These are phyloP conservation scores for Apiospora koreana DNA, from an alignment of 2,329 filamentous ascomycete species.

Conservation along the genomic window DNA sequence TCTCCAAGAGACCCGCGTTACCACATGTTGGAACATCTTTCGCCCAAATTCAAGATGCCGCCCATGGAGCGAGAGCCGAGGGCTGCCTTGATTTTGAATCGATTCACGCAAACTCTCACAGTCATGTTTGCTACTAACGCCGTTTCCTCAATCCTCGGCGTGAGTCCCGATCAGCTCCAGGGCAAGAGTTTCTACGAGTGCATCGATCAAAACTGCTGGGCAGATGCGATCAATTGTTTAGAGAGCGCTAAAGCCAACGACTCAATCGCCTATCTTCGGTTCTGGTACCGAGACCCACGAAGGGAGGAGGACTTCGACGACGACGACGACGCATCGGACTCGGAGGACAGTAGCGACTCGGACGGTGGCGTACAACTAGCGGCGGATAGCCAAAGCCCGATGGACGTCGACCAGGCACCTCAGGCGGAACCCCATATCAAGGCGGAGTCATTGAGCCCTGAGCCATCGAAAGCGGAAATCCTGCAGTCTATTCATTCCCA, in stretches of 20 bases:
- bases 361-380: conserved; percentile 46
- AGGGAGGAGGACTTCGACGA: conserved; percentile 52
- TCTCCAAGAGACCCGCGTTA: conserved; percentile 83
- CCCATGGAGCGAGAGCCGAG: conserved; percentile 73
- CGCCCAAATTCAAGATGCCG: conserved; percentile 72
- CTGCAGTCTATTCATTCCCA: conserved; percentile 8
- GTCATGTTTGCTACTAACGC: conserved; percentile 87
- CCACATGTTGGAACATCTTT: conserved; percentile 85
- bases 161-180: conserved; percentile 67
- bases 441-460: conserved; percentile 34
- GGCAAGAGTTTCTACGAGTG: conserved; percentile 86
- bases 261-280: conserved; percentile 86
- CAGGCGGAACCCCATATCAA: conserved; percentile 32
- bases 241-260: conserved; percentile 89
- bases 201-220: conserved; percentile 75
- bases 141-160: conserved; percentile 72
- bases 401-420: conserved; percentile 42
- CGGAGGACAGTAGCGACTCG: conserved; percentile 38
- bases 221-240: conserved; percentile 75
- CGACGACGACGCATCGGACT: conserved; percentile 37
- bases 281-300: conserved; percentile 78
- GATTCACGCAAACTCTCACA: conserved; percentile 79
- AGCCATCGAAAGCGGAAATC: conserved; percentile 34
- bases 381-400: conserved; percentile 29
- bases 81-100: conserved; percentile 81